Conservation (phyloP, 768 basidiomycete species). For the Boletus sp. region DNA sequence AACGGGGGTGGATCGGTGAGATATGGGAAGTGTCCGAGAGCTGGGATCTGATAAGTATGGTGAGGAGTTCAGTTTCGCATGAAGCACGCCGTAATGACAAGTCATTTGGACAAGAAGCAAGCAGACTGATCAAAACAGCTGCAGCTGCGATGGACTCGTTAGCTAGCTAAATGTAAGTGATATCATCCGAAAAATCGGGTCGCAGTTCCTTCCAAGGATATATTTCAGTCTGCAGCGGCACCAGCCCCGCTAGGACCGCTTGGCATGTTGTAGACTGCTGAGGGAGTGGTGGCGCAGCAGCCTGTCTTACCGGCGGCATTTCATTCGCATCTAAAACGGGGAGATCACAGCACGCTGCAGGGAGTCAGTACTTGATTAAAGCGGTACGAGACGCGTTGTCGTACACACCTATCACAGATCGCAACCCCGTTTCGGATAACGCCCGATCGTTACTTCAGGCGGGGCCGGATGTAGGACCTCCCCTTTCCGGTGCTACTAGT, state of each 20-base stretch:
- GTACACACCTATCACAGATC: conserved; percentile 14
- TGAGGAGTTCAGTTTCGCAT: not conserved
- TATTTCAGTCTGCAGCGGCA: not conserved
- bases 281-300: not conserved
- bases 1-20: not conserved
- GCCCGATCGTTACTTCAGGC: conserved; percentile 14
- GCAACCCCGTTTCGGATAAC: conserved; percentile 1
- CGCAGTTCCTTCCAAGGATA: conserved; percentile 2
- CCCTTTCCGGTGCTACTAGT: conserved; percentile 8
- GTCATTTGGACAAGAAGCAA: not conserved
- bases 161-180: conserved; percentile 8
- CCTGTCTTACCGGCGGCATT: not conserved
- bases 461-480: not conserved
- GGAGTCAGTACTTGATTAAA: conserved; percentile 7
- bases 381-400: not conserved
- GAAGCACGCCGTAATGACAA: not conserved
- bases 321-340: conserved; percentile 9
- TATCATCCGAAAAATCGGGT: conserved; percentile 7
- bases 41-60: not conserved
- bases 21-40: not conserved
- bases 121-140: not conserved
- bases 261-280: not conserved
- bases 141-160: not conserved
- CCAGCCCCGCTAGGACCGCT: not conserved
- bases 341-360: conserved; percentile 5